Base-by-base conservation (phyloP, 345 rosid species). In the Gossypioides kirkii region DNA sequence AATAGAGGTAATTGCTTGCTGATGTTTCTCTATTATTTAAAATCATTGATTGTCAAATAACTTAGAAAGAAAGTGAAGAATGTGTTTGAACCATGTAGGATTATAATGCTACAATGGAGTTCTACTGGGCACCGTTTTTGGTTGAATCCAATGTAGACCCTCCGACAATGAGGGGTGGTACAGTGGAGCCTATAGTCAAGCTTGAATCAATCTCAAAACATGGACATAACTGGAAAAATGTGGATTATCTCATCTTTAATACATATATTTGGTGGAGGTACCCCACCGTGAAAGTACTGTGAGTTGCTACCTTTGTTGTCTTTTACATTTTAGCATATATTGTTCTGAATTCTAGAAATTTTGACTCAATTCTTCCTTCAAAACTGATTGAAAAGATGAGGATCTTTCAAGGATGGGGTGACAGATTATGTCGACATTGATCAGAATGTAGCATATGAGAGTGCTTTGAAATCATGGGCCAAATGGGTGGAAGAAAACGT, bases 71-170 rank as follows among this genome's bases (percentile, higher is more conserved):
- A 14, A 59, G 41, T 6, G 22, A 61, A 68, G 20, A 68, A 52
- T 28, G 32, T 28, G 46, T 50, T 69, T 50, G 42, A 23, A 28
- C 61, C 26, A 11, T 54, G 74, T 56, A 90, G 90, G 93, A 86
- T 43, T 88, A 86, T 52, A 90, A 88, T 42, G 74, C 91, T 4
- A 78, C 87, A 4, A 38, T 90, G 38, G 81, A 87, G 77, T 87
- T 84, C 62, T 88, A 87, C 73, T 88, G 92, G 96, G 87, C 92
- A 53, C 96, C 92, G 7, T 88, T 84, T 78, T 10, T 88, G 73
- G 91, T 88, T 0, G 87, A 88, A 67, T 87, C 93, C 38, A 90
- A 82, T 78, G 84, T 84, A 28, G 93, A 88, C 62, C 77, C 86
- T 52, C 88, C 90, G 79, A 49, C 41, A 9, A 82, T 45, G 73